Percentiles rank a stretch among this genome's conserved stretches.
These are phyloP conservation scores for Ophiosphaerella korrae DNA, from an alignment of 2,329 filamentous ascomycete species.

Conservation along the genomic window DNA sequence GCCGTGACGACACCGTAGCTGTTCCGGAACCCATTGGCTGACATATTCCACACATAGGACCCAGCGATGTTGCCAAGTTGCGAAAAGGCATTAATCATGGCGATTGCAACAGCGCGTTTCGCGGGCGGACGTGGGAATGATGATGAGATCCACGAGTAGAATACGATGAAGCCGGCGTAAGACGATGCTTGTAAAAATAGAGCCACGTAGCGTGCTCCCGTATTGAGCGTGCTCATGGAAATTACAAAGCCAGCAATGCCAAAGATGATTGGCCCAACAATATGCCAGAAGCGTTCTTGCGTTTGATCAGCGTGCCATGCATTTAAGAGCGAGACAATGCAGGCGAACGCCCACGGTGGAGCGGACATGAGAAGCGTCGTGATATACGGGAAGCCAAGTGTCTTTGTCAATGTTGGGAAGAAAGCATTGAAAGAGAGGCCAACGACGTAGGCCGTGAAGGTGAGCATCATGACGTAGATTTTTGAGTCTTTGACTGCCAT, in stretches of 20 bases:
- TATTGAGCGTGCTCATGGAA: constrained; percentile 37
- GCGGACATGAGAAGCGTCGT: constrained; percentile 49
- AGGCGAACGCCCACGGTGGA: constrained; percentile 57
- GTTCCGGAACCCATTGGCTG: constrained; percentile 65
- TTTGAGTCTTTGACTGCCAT: constrained; percentile 66
- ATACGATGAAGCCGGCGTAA: constrained; percentile 45
- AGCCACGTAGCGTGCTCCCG: constrained; percentile 40
- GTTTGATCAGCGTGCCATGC: constrained; percentile 59
- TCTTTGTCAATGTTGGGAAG: constrained; percentile 46
- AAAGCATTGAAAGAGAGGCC: constrained; percentile 50
- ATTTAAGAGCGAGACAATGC: constrained; percentile 54
- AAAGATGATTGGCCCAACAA: constrained; percentile 51
- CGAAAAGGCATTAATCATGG: constrained; percentile 61
- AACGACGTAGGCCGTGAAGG: constrained; percentile 65
- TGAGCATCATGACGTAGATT: constrained; percentile 68
- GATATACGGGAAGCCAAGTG: constrained; percentile 47
- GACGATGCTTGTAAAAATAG: constrained; percentile 48
- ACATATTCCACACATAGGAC: constrained; percentile 66
- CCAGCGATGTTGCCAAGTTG: constrained; percentile 55
- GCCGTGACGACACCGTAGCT: constrained; percentile 68
- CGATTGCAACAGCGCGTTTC: constrained; percentile 66
- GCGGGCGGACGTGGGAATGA: constrained; percentile 60
- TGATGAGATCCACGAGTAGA: constrained; percentile 45
- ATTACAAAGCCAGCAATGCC: constrained; percentile 54
- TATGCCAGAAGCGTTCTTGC: constrained; percentile 59